Base-by-base conservation (phyloP, 73 alveolate species). In the Effrenium voratum region DNA sequence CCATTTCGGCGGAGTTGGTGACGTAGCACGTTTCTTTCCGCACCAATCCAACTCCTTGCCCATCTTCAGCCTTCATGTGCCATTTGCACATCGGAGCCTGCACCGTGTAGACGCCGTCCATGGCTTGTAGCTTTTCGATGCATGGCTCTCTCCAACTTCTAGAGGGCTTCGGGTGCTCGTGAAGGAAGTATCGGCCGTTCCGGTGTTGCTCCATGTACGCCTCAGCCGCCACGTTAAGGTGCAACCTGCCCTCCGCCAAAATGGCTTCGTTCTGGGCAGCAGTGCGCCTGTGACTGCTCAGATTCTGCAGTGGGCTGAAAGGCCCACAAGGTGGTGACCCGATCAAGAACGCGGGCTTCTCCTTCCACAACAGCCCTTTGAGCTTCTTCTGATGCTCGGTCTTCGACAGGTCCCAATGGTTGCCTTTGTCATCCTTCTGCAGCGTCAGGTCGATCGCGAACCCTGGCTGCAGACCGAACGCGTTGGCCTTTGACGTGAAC, bases 51-150 rank as follows among this genome's bases (percentile, higher is more conserved):
- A n/a, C 73, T 24, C 55, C 46, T 40, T 32, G 38, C 30, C 50
- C 52, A 19, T 55, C 81, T 13, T 44, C 12, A 40, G 28, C 44
- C 32, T 50, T 32, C 45, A 84, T 45, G 13, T 16, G 32, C 93
- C 93, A 84, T 10, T 28, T 12, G 59, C 93, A 84, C 93, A 84
- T 84, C 34, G 93, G 93, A 16, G 81, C 93, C 13, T 84, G 63
- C 8, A 84, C 93, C 52, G 55, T 10, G 24, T 34, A 12, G n/a
- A 66, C 93, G 34, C n/a, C 1, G 5, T 70, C 6, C 44, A 46
- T 73, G 13, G 44, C 73, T 46, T 12, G 43, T 49, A 47, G 34
- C 8, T 4, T 24, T 1, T 32, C 26, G 34, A 30, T 22, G n/a
- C 46, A 34, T 46, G 70, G 6, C 52, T 32, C n/a, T 12, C 28